Base-by-base conservation (phyloP, 176 grass and related monocot species). In the Cenchrus purpureus region DNA sequence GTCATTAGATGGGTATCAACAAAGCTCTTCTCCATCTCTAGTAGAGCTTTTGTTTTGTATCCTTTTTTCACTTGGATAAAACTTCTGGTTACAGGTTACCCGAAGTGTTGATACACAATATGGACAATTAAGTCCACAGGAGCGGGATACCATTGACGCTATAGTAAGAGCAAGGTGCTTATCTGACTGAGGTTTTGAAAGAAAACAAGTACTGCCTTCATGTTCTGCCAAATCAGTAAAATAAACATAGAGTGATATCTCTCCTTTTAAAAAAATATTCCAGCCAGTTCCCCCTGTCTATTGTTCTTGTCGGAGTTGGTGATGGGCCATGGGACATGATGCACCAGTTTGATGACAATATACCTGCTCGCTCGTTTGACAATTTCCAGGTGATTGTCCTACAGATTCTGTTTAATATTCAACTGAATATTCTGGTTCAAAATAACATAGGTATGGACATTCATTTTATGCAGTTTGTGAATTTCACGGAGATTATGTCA, bases 261-360 rank as follows among this genome's bases (percentile, higher is more conserved):
- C 10, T 80, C 83, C 4, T 48, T 82, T 60, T 34, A 51, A 0
- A 66, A 66, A 82, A 86, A 67, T 68, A 34, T 54, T 89, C 2
- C 87, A 98, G 97, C 85, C 84, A 92, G 15, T 92, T 81, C 68
- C 97, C 97, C 2, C 46, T 98, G 50, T 98, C 97, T 86, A 98
- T 98, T 86, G 97, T 98, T 79, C 86, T 98, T 80, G 97, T 98
- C 22, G 93, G 97, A 67, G 97, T 98, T 77, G 97, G 97, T 84
- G 97, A 98, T 76, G 97, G 97, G 65, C 97, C 97, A 32, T 98
- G 97, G 97, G 97, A 98, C 57, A 98, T 98, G 93, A 98, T 98
- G 97, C 97, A 75, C 66, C 84, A 96, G 79, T 98, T 98, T 88
- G 97, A 98, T 62, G 97, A 98, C 66, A 98, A 98, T 69, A 98